These are phyloP conservation scores for Gossypium herbaceum DNA, from an alignment of 345 rosid genomes.

Conservation along the genomic window DNA sequence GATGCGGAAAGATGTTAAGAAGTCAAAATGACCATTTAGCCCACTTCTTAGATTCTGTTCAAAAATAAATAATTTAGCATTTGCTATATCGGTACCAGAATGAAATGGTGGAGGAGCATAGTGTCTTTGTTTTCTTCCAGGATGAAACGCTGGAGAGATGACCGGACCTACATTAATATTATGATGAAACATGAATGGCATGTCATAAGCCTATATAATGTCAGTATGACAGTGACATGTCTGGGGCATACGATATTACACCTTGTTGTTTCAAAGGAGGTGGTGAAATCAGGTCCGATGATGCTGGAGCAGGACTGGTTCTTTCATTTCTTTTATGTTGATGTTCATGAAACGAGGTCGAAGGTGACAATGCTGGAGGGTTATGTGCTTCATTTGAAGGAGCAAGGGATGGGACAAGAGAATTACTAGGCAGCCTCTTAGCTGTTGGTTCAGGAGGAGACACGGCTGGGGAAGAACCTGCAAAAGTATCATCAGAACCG, in stretches of 20 bases:
- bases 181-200: slow-evolving; percentile 17
- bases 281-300: slow-evolving; percentile 42
- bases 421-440: slow-evolving; percentile 12
- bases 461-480: slow-evolving; percentile 31
- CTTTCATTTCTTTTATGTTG: slow-evolving; percentile 32
- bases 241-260: slow-evolving; percentile 12
- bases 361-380: slow-evolving; percentile 43
- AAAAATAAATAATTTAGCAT: slow-evolving; percentile 7
- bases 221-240: neutral
- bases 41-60: neutral
- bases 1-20: slow-evolving; percentile 16
- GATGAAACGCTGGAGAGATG: slow-evolving; percentile 35
- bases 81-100: slow-evolving; percentile 38
- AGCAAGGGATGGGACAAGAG: slow-evolving; percentile 38
- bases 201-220: neutral
- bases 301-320: slow-evolving; percentile 38
- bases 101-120: slow-evolving; percentile 44
- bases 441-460: slow-evolving; percentile 36
- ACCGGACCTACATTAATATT: slow-evolving; percentile 38
- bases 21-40: slow-evolving; percentile 11
- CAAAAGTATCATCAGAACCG: slow-evolving; percentile 19
- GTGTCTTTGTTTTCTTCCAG: slow-evolving; percentile 29
- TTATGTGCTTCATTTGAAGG: slow-evolving; percentile 19
- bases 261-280: slow-evolving; percentile 42
- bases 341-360: slow-evolving; percentile 36